Percentiles rank a stretch among this genome's conserved stretches.
Conservation (phyloP, 2,329 filamentous ascomycete genomes). For the Aspergillus udagawae region DNA sequence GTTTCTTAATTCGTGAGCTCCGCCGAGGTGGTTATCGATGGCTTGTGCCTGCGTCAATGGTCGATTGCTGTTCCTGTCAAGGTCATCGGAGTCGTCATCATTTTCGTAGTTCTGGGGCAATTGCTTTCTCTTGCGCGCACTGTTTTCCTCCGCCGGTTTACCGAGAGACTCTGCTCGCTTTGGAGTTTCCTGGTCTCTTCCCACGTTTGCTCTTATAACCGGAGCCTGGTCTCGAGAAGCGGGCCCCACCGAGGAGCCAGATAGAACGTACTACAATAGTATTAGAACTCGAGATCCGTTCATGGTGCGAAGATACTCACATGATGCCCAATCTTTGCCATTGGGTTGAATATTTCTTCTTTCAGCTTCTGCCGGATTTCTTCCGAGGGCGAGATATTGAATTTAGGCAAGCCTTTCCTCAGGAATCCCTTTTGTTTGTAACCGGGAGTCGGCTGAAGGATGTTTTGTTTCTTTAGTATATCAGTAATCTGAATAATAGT, state of each 20-base stretch:
- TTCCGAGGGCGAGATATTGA: slow-evolving; percentile 16
- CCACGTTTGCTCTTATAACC: not conserved
- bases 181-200: slow-evolving; percentile 1
- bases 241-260: not conserved
- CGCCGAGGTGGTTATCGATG: not conserved
- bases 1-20: not conserved
- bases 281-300: slow-evolving; percentile 5
- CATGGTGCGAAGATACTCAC: slow-evolving; percentile 16
- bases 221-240: not conserved
- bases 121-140: not conserved
- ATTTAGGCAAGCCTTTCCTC: slow-evolving; percentile 27
- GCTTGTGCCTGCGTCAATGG: slow-evolving; percentile 1
- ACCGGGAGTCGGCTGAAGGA: slow-evolving; percentile 26
- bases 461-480: slow-evolving; percentile 22
- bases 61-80: slow-evolving; percentile 5
- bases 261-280: slow-evolving; percentile 8
- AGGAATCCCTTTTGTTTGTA: slow-evolving; percentile 29
- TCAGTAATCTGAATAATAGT: slow-evolving; percentile 27
- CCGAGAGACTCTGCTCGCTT: not conserved
- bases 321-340: slow-evolving; percentile 30
- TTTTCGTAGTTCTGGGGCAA: not conserved
- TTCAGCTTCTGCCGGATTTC: slow-evolving; percentile 18
- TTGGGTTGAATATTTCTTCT: slow-evolving; percentile 28
- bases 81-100: not conserved
- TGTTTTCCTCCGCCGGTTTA: slow-evolving; percentile 1